Evolutionary conservation across 495 filamentous ascomycete species (phyloP).

Genomic region (Amorphotheca resinae): DNA sequence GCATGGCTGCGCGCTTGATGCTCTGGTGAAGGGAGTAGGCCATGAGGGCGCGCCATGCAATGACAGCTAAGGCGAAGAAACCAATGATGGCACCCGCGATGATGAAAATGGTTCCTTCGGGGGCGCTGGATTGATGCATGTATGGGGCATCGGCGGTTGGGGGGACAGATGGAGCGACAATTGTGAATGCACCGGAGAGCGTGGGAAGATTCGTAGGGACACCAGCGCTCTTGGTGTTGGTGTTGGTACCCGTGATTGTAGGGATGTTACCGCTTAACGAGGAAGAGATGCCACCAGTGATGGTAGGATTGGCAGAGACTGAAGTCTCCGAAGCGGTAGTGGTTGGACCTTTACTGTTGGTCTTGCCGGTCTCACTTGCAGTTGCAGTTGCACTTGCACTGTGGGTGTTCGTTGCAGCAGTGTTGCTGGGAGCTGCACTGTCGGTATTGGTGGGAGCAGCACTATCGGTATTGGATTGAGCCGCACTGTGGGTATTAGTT

Average conservation of each 20-base stretch:
- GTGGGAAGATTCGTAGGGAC: conserved; percentile 22
- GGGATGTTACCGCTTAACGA: conserved; percentile 12
- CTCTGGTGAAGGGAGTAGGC: conserved; percentile 88
- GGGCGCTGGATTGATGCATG: conserved; percentile 84
- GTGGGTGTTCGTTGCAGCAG: neutral
- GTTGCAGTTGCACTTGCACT: neutral
- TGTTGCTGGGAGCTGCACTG: neutral
- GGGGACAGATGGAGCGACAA: conserved; percentile 52
- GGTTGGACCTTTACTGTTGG: conserved; percentile 13
- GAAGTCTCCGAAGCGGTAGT: conserved; percentile 19
- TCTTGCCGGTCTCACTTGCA: neutral
- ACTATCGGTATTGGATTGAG: neutral
- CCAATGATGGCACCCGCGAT: conserved; percentile 79
- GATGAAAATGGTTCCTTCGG: conserved; percentile 95
- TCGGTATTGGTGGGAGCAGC: neutral
- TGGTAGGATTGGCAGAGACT: conserved; percentile 17
- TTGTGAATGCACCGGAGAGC: conserved; percentile 15
- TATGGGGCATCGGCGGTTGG: conserved; percentile 78
- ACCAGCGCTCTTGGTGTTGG: conserved; percentile 15
- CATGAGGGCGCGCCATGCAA: conserved; percentile 80
- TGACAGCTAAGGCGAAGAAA: conserved; percentile 62
- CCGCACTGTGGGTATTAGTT: neutral
- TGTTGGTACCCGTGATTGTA: conserved; percentile 14
- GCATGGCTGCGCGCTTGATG: conserved; percentile 65
- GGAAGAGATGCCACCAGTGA: conserved; percentile 4